Evolutionary conservation across 1,139 yeast genomes (phyloP).

Genomic region (Saccharomyces hybrid): DNA sequence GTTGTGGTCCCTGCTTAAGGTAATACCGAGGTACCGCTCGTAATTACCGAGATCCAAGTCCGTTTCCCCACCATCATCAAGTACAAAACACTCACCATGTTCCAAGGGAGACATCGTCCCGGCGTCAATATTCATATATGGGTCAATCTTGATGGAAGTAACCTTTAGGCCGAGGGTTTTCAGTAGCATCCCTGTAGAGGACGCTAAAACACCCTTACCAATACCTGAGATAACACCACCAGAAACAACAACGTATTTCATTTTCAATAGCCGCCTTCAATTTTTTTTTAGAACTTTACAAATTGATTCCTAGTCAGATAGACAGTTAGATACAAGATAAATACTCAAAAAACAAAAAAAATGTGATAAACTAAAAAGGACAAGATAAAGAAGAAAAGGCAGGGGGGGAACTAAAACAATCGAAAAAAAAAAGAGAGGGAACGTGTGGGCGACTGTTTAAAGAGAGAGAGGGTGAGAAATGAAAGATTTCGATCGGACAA

Average conservation of each 20-base stretch:
- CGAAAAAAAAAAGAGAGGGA: not conserved
- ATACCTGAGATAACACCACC: conserved; percentile 99
- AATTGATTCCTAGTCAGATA: not conserved
- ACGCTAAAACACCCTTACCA: conserved; percentile 94
- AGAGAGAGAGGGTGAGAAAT: not conserved
- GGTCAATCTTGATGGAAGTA: conserved; percentile 96
- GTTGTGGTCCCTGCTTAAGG: conserved; percentile 88
- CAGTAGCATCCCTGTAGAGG: conserved; percentile 90
- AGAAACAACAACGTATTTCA: conserved; percentile 98
- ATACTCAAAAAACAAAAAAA: not conserved
- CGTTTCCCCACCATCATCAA: conserved; percentile 98
- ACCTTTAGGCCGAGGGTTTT: conserved; percentile 92
- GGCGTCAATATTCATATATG: conserved; percentile 98
- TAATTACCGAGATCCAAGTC: conserved; percentile 97
- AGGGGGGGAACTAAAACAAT: not conserved
- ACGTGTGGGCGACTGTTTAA: not conserved
- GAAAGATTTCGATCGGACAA: not conserved
- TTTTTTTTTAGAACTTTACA: not conserved
- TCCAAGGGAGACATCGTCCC: conserved; percentile 99
- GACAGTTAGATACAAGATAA: not conserved
- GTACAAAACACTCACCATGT: conserved; percentile 97
- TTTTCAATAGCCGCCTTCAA: conserved; percentile 22
- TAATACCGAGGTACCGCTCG: conserved; percentile 90
- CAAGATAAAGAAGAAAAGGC: not conserved
- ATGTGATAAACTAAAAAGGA: not conserved